Percentiles rank a stretch among this genome's conserved stretches.
phyloP scores from a whole-genome alignment of 345 rosid species.

The Populus euphratica region DNA sequence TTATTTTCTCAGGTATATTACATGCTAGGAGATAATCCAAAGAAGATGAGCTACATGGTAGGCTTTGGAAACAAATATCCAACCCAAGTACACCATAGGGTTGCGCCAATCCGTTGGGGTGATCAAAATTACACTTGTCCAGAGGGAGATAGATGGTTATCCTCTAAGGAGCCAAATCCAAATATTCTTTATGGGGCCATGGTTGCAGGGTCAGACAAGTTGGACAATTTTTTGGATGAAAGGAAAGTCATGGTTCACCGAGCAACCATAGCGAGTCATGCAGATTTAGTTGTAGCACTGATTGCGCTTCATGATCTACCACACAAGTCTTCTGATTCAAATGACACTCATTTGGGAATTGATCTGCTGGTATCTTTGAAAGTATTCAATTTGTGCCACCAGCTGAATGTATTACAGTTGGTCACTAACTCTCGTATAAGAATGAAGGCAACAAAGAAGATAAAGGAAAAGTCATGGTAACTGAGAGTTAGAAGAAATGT shows the following conservation, averaged over 20 bases:
- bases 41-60: conserved; percentile 31
- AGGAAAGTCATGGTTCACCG: conserved; percentile 24
- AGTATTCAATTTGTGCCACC: neutral
- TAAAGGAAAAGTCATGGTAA: too few relatives aligned
- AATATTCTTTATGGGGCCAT: conserved; percentile 26
- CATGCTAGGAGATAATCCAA: conserved; percentile 29
- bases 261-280: conserved; percentile 25
- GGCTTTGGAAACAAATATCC: conserved; percentile 28
- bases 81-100: conserved; percentile 27
- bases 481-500: too few relatives aligned
- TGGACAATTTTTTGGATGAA: conserved; percentile 15
- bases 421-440: too few relatives aligned
- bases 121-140: conserved; percentile 32
- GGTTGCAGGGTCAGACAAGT: conserved; percentile 26
- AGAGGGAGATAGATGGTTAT: conserved; percentile 20
- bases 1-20: conserved; percentile 27
- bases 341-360: too few relatives aligned
- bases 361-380: too few relatives aligned
- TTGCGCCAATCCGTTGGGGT: conserved; percentile 41
- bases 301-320: conserved; percentile 52
- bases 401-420: neutral
- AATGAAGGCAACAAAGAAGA: too few relatives aligned
- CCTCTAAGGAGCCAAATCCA: conserved; percentile 17
- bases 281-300: conserved; percentile 52
- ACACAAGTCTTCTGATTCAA: conserved; percentile 1